Evolutionary conservation across 2,329 filamentous ascomycete species (phyloP), one percentile per base, ranked within the genome.

Genomic region (Botrytis medusae): DNA sequence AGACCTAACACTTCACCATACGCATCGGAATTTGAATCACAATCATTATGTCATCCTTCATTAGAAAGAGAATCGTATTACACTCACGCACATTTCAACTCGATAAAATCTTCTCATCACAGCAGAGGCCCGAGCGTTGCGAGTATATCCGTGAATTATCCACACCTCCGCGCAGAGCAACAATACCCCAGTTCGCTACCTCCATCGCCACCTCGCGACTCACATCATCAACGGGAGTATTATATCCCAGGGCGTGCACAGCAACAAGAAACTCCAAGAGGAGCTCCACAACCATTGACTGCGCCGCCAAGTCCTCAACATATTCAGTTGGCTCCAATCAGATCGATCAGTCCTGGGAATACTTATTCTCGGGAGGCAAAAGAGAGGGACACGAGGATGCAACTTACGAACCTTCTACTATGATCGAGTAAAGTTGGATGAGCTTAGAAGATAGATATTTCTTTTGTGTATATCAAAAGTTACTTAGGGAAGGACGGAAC

Each of bases 381-480:
- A 3, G 77, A 79, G 60, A 76, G 78, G 14, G 80, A 81, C 72
- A 76, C 78, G 14, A 77, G 80, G 59, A 81, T 81, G 80, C 73
- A 78, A 73, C 77, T 81, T 34, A 80, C 80, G 32, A 77, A 76
- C 4, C 71, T 81, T 9, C 70, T 81, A 48, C 29, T 48, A 22
- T 72, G 40, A 72, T 34, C 44, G 8, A n/a, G n/a, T 37, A n/a
- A 18, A 10, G 20, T 22, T 22, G 20, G 34, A 29, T 42, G 25
- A 18, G n/a, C n/a, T 22, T 51, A n/a, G 46, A 67, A 9, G 63
- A 51, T 65, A 65, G 44, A 65, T 65, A 48, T 67, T 51, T 48
- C 44, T 51, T 54, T 67, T 40, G 46, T 67, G 64, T 67, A 67
- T 20, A 68, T 54, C 64, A 68, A 68, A 54, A 68, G 64, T 68